These are phyloP conservation scores for Tulasnella sp. DNA, from an alignment of 768 basidiomycete genomes.

Conservation along the genomic window DNA sequence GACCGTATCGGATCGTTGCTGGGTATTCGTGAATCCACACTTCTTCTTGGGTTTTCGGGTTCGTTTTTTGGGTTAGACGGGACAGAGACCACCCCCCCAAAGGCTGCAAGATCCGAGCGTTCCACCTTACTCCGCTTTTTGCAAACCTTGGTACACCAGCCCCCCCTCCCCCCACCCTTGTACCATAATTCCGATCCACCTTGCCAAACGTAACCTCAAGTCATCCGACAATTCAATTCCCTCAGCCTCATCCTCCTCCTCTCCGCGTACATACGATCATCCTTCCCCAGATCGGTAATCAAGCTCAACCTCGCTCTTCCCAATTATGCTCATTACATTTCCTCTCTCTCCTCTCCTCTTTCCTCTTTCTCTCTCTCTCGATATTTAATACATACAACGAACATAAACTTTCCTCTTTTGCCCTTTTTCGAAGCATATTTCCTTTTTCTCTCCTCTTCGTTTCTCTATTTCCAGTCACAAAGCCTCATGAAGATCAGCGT, in stretches of 20 bases:
- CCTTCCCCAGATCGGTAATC: no score
- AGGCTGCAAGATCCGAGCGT: neutral
- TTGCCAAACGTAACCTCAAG: neutral
- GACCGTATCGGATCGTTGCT: constrained; percentile 13
- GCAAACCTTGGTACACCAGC: neutral
- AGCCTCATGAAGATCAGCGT: neutral
- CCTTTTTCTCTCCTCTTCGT: neutral
- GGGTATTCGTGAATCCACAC: neutral
- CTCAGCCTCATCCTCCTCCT: no score
- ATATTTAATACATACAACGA: neutral
- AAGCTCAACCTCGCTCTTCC: neutral
- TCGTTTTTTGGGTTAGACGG: no score
- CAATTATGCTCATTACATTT: neutral
- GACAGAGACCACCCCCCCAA: no score
- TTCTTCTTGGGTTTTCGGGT: neutral
- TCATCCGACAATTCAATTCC: neutral
- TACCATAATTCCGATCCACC: neutral
- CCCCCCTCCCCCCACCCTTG: neutral
- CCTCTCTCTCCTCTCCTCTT: neutral
- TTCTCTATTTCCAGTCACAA: neutral
- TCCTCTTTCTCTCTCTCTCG: neutral
- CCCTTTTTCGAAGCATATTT: neutral
- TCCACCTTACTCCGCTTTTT: neutral
- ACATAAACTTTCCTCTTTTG: neutral
- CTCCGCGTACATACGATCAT: no score